A percentile compares a stretch with the other conserved stretches of the same genome.
Evolutionary conservation across 2,329 filamentous ascomycete genomes (phyloP).

Genomic region (Fusarium sp.): DNA sequence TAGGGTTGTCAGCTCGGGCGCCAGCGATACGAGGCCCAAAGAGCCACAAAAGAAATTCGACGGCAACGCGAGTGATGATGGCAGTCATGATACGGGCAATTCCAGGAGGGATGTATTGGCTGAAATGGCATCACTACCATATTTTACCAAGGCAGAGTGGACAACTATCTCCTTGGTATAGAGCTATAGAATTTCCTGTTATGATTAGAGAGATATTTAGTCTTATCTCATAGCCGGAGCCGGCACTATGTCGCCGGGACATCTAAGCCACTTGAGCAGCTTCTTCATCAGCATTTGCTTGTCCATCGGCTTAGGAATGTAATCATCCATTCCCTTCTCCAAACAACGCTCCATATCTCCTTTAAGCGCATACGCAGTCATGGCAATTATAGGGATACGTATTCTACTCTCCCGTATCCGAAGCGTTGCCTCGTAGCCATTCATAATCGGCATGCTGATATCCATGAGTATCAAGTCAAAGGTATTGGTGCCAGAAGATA

Average conservation of each 20-base stretch:
- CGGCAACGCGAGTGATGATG: no score
- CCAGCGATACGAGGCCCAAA: no score
- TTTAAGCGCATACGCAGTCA: constrained; percentile 10
- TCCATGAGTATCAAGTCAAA: constrained; percentile 15
- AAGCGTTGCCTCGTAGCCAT: constrained; percentile 5
- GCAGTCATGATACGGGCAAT: not conserved
- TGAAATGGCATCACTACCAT: not conserved
- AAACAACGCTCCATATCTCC: constrained; percentile 13
- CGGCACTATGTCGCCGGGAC: not conserved
- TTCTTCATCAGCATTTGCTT: constrained; percentile 7
- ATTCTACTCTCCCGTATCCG: not conserved
- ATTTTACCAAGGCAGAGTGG: not conserved
- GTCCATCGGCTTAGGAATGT: constrained; percentile 9
- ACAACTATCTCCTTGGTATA: not conserved
- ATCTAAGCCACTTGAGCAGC: not conserved
- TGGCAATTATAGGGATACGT: constrained; percentile 1
- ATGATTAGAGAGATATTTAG: no score
- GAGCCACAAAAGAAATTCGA: no score
- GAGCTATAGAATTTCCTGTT: not conserved
- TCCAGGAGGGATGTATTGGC: not conserved
- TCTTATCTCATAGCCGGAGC: not conserved
- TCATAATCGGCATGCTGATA: constrained; percentile 15
- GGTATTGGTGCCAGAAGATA: fast-evolving
- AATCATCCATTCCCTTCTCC: constrained; percentile 14
- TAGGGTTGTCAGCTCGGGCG: no score